Percentiles rank a stretch among this genome's conserved stretches.
Conservation (phyloP, 805 yeast species). For the Candida ovalis region DNA sequence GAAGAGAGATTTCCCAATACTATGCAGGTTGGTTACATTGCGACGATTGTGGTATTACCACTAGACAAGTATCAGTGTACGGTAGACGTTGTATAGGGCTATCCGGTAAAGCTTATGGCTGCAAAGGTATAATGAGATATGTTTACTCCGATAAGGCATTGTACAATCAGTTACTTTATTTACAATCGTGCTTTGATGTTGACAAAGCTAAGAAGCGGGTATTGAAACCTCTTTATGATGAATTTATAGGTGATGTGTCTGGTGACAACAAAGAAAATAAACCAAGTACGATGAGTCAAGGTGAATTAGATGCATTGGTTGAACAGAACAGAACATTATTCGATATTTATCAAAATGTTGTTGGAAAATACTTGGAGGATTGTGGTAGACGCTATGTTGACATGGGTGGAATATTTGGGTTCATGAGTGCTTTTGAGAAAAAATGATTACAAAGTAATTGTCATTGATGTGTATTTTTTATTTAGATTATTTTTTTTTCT, state of each 20-base stretch:
- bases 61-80: constrained; percentile 84
- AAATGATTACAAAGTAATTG: not conserved
- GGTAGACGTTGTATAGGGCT: constrained; percentile 79
- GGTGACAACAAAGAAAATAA: constrained; percentile 18
- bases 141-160: constrained; percentile 73
- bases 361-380: constrained; percentile 67
- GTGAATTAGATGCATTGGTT: constrained; percentile 66
- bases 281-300: constrained; percentile 32
- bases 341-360: constrained; percentile 50
- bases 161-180: constrained; percentile 81
- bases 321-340: constrained; percentile 74
- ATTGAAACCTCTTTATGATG: constrained; percentile 50
- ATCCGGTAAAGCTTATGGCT: constrained; percentile 56
- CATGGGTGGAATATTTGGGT: constrained; percentile 68
- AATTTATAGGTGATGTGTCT: not conserved
- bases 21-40: constrained; percentile 86
- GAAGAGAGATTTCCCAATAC: constrained; percentile 67
- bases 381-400: constrained; percentile 90
- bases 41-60: constrained; percentile 80
- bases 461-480: not conserved
- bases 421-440: constrained; percentile 19
- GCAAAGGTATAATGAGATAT: constrained; percentile 80
- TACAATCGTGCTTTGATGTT: constrained; percentile 74
- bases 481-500: not conserved
- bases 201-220: constrained; percentile 62